Evolutionary conservation across 2,329 filamentous ascomycete genomes (phyloP).

Genomic region (Talaromyces pinophilus): DNA sequence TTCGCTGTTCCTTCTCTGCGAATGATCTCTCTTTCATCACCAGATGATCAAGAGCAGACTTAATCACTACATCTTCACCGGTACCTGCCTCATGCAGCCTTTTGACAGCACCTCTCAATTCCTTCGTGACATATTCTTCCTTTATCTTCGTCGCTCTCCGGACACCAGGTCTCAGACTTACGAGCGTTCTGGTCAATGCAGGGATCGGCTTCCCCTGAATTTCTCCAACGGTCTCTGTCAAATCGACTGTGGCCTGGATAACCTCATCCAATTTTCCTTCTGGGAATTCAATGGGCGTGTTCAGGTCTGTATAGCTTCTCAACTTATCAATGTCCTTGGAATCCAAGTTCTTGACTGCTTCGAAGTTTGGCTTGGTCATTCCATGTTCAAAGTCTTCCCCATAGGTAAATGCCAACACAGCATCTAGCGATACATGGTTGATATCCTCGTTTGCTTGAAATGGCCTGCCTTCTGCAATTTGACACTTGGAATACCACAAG

Average conservation of each 20-base stretch:
- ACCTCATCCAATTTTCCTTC: not conserved
- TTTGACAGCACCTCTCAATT: not conserved
- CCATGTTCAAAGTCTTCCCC: not conserved
- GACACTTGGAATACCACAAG: not conserved
- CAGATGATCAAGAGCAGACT: not conserved
- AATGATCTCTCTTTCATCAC: not conserved
- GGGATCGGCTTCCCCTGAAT: not conserved
- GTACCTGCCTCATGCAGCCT: not conserved
- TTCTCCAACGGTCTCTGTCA: not conserved
- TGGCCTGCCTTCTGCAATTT: not conserved
- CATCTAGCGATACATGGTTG: not conserved
- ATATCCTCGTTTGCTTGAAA: not conserved
- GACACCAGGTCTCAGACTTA: not conserved
- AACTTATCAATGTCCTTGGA: not conserved
- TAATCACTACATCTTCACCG: not conserved
- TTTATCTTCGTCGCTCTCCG: not conserved
- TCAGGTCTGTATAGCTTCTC: not conserved
- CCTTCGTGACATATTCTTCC: not conserved
- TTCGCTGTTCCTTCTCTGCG: not conserved
- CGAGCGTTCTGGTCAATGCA: not conserved
- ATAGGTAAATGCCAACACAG: not conserved
- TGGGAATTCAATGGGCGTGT: not conserved
- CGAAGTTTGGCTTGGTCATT: not conserved
- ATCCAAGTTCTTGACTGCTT: not conserved
- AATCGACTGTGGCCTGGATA: not conserved